phyloP scores from a whole-genome alignment of 2,329 filamentous ascomycete genomes.

The Aspergillus piperis region DNA sequence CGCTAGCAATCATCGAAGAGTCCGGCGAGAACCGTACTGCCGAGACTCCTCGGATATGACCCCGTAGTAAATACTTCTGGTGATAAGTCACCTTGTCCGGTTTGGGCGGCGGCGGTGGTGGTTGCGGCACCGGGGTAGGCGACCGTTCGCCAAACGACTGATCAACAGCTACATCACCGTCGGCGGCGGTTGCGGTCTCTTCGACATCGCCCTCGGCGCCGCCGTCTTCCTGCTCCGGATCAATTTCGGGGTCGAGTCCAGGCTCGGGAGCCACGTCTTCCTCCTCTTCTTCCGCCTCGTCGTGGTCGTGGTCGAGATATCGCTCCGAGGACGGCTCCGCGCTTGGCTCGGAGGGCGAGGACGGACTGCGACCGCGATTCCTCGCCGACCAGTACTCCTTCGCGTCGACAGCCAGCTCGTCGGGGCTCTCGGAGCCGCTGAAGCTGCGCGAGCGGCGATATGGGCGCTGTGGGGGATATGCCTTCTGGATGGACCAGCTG shows the following conservation, averaged over 20 bases:
- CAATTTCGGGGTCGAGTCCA: background rate
- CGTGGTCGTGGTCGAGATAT: background rate
- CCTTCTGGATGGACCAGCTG: conserved; percentile 38
- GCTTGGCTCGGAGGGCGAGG: conserved; percentile 6
- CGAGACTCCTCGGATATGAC: conserved; percentile 77
- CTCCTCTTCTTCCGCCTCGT: background rate
- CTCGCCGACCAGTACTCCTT: conserved; percentile 38
- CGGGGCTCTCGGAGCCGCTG: conserved; percentile 45
- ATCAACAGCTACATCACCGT: conserved; percentile 17
- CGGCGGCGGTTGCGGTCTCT: conserved; percentile 20
- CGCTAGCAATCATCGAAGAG: conserved; percentile 84
- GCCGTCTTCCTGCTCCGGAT: background rate
- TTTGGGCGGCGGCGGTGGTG: conserved; percentile 48
- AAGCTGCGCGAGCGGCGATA: conserved; percentile 29
- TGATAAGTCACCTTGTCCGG: conserved; percentile 66
- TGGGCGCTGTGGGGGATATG: conserved; percentile 32
- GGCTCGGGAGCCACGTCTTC: background rate
- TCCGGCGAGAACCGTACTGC: conserved; percentile 90
- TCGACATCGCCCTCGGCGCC: conserved; percentile 21
- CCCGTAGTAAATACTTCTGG: conserved; percentile 69
- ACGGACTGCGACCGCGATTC: conserved; percentile 29
- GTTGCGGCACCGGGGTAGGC: conserved; percentile 40
- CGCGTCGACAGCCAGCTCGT: conserved; percentile 47
- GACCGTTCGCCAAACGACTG: conserved; percentile 33
- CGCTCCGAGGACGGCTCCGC: conserved; percentile 1